A percentile compares a stretch with the other conserved stretches of the same genome.
These are phyloP conservation scores for Naganishia vaughanmartiniae DNA, from an alignment of 768 basidiomycete species.

Conservation along the genomic window DNA sequence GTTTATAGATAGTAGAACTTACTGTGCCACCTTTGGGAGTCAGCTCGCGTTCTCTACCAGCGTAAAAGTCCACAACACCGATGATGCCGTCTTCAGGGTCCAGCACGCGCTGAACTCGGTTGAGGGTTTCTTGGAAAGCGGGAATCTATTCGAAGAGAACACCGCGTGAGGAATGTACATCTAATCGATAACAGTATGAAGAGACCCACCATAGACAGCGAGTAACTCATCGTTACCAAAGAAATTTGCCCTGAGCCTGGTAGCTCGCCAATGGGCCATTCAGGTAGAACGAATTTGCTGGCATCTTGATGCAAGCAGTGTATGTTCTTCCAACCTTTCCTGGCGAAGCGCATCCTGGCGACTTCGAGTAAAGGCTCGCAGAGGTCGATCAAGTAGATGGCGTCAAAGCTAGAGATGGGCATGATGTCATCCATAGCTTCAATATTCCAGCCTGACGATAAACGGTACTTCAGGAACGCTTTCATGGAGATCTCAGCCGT, in stretches of 20 bases:
- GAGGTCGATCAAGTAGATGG: conserved; percentile 69
- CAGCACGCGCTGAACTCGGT: conserved; percentile 66
- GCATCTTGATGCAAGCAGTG: conserved; percentile 72
- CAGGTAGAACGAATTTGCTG: conserved; percentile 64
- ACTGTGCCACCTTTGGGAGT: conserved; percentile 45
- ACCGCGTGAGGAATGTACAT: not conserved
- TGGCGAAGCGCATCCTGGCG: conserved; percentile 65
- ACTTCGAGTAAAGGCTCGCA: conserved; percentile 70
- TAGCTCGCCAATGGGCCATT: conserved; percentile 57
- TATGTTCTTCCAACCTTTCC: conserved; percentile 71
- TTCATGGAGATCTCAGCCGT: not conserved
- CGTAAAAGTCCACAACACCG: conserved; percentile 69
- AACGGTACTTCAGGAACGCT: not conserved
- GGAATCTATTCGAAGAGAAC: conserved; percentile 56
- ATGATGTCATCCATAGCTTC: conserved; percentile 61
- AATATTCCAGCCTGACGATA: conserved; percentile 61
- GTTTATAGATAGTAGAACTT: not conserved
- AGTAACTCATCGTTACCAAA: conserved; percentile 56
- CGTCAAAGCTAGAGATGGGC: conserved; percentile 63
- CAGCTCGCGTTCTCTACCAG: conserved; percentile 32
- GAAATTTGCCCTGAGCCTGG: conserved; percentile 26
- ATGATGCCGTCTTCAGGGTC: conserved; percentile 63
- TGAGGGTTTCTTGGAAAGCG: conserved; percentile 65
- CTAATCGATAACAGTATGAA: not conserved
- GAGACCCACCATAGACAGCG: conserved; percentile 53